Base-by-base conservation (phyloP, 257 asterid species). In the Jaltomata sinuosa region DNA sequence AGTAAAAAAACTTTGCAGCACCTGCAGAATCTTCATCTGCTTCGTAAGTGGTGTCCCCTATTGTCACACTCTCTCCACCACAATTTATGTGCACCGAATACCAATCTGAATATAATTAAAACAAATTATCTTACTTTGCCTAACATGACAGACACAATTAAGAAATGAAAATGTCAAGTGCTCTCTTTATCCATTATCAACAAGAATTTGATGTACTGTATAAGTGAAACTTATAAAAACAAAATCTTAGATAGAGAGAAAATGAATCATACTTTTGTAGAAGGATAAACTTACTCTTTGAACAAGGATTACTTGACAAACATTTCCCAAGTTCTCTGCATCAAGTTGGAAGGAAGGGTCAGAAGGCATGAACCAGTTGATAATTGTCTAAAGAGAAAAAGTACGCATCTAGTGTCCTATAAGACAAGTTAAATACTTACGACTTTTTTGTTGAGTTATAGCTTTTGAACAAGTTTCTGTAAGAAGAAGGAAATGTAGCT, bases 401-500 rank as follows among this genome's bases (percentile, higher is more conserved):
- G 2, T 1, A 45, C 45, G 59, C 25, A 42, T 15, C 81, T 0
- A 14, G 38, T 74, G 12, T 22, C 40, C 25, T 74, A 42, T 31
- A 53, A 29, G 22, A 42, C 2, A 62, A 52, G n/a, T 12, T 54
- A 74, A 36, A 82, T 4, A 45, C 92, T 91, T 85, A 93, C 97
- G 14, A 52, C 0, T 76, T 78, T 16, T 87, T 88, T 59, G 65
- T 52, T 15, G 83, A 82, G 19, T 72, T 85, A 80, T 69, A 89
- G 91, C 92, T 88, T 89, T 88, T 89, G 89, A 88, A 93, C 89
- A 93, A 87, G 87, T 93, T 93, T 83, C 97, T 93, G 94, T 52
- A 34, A 61, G 53, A 31, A 67, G 11, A 84, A 65, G 50, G 59
- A 50, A 86, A 19, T 47, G 34, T 31, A 10, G 67, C 59, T 7